Conservation (phyloP, 805 yeast species). For the Yamadazyma laniorum region DNA sequence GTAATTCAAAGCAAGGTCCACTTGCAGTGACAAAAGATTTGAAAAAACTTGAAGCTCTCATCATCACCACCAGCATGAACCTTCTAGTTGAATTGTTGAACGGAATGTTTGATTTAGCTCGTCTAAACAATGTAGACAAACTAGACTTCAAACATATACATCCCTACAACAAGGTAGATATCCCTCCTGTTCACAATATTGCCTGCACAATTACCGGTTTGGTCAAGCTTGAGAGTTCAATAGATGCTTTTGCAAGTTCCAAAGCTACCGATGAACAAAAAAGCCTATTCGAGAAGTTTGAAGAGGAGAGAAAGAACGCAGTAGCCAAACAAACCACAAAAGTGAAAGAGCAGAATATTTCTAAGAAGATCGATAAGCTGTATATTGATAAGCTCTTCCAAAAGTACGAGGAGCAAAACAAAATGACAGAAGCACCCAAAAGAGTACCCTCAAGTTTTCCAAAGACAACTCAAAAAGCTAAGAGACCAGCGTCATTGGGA, state of each 20-base stretch:
- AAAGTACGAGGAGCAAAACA: conserved; percentile 16
- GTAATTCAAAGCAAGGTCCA: conserved; percentile 41
- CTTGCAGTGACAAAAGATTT: conserved; percentile 36
- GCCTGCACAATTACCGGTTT: conserved; percentile 47
- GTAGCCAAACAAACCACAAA: background rate
- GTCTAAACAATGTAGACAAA: conserved; percentile 21
- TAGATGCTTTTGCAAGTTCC: conserved; percentile 9
- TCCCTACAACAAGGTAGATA: conserved; percentile 19
- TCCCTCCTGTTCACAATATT: conserved; percentile 47
- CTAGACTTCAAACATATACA: conserved; percentile 13
- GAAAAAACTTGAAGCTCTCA: conserved; percentile 30
- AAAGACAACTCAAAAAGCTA: background rate
- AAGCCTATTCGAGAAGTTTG: conserved; percentile 17
- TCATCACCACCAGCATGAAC: conserved; percentile 31
- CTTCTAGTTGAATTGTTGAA: conserved; percentile 42
- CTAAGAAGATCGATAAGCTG: conserved; percentile 21
- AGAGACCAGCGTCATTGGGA: background rate
- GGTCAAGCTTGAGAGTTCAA: conserved; percentile 24
- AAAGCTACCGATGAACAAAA: conserved; percentile 2
- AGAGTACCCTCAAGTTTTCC: background rate
- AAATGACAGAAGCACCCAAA: background rate
- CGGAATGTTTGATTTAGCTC: conserved; percentile 18
- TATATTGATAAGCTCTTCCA: conserved; percentile 28
- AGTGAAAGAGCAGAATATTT: background rate
- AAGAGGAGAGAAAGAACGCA: conserved; percentile 9